Conservation (phyloP, 176 grass and related monocot genomes). For the Lolium multiflorum region DNA sequence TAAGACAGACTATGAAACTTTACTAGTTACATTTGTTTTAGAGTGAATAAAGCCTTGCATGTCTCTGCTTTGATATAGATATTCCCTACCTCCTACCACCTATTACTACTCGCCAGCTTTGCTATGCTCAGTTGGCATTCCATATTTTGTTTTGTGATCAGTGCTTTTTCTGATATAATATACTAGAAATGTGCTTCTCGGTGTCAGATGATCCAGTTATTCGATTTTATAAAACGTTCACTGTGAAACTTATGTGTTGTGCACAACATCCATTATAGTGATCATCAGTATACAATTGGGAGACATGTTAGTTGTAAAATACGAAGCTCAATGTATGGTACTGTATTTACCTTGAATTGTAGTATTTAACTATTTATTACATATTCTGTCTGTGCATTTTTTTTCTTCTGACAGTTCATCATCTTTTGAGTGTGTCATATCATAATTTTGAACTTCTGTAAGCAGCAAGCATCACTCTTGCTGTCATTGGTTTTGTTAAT, state of each 20-base stretch:
- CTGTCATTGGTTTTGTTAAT: background rate
- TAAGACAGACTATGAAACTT: background rate
- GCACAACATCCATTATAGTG: background rate
- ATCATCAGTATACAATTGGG: too few relatives aligned
- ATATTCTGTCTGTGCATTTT: background rate
- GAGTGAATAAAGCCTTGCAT: background rate
- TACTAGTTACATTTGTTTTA: conserved; percentile 22
- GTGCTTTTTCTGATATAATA: background rate
- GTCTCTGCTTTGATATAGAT: background rate
- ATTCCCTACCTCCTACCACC: background rate
- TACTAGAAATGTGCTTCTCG: background rate
- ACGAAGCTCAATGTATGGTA: too few relatives aligned
- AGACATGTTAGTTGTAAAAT: too few relatives aligned
- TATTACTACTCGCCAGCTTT: background rate
- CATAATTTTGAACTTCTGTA: background rate
- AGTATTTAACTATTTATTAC: background rate
- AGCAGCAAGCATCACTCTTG: background rate
- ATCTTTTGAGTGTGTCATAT: background rate
- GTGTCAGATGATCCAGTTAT: background rate
- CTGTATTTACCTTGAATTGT: too few relatives aligned
- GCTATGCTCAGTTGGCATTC: background rate
- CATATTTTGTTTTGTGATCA: background rate
- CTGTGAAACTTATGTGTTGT: background rate
- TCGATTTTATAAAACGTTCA: background rate
- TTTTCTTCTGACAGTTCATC: background rate